Percentiles rank a stretch among this genome's conserved stretches.
phyloP scores from a whole-genome alignment of 768 basidiomycete genomes.

The Psilocybe cyanescens region DNA sequence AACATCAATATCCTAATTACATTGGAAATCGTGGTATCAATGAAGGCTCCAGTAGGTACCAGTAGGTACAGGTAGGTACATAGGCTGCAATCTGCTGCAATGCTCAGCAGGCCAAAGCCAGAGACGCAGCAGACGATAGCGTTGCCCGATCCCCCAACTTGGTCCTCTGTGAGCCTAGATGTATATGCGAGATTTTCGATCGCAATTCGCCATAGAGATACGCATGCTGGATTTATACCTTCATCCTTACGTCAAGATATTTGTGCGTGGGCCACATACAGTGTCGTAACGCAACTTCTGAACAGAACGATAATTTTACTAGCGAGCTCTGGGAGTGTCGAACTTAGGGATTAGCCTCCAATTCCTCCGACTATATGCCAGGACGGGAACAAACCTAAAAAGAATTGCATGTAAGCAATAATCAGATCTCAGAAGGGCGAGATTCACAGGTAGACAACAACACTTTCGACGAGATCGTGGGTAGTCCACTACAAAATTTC shows the following conservation, averaged over 20 bases:
- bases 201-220: conserved; percentile 17
- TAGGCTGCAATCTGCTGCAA: background rate
- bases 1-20: background rate
- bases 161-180: background rate
- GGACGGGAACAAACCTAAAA: conserved; percentile 12
- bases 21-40: background rate
- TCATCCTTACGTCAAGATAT: conserved; percentile 14
- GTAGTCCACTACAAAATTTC: conserved; percentile 12
- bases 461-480: conserved; percentile 17
- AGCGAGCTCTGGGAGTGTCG: conserved; percentile 13
- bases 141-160: background rate
- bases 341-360: conserved; percentile 10
- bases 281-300: conserved; percentile 9
- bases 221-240: background rate
- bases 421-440: conserved; percentile 11
- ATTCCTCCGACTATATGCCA: conserved; percentile 18
- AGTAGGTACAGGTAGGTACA: background rate
- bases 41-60: background rate
- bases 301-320: conserved; percentile 5
- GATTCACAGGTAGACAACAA: conserved; percentile 7
- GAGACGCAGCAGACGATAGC: background rate
- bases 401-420: conserved; percentile 14
- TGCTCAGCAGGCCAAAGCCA: background rate
- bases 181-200: conserved; percentile 19
- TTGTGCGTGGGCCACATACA: conserved; percentile 7